Base-by-base conservation (phyloP, 2,329 filamentous ascomycete species). In the Pyrenophora graminea region DNA sequence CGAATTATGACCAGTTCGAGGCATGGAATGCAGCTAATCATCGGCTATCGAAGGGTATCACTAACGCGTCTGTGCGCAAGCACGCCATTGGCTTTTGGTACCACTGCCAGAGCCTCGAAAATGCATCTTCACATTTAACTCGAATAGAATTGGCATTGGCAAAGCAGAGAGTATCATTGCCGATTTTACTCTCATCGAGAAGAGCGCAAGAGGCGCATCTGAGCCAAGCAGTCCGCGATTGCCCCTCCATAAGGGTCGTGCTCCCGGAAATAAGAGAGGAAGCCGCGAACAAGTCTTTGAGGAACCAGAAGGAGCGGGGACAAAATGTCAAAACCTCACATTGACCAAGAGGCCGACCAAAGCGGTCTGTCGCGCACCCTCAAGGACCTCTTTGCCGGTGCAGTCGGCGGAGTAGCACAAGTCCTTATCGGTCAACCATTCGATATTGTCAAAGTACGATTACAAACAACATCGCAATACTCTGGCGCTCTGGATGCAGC, bases 371-470 rank as follows among this genome's bases (percentile, higher is more conserved):
- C 66, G 51, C 65, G 70, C 45, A 75, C 89, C 42, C 79, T 86
- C 66, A 99, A 97, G 80, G 94, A 99, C 76, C 80, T 99, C 52
- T 89, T 93, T 70, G 85, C 94, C 9, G 94, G 94, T 32, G 94
- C 94, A 53, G 89, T 88, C 6, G 94, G 94, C 58, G 94, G 94
- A 64, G 82, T 97, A 64, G 93, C 94, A 15, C 94, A 99, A 76
- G 94, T 99, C 37, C 78, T 99, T 56, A 82, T 97, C 61, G 93
- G 92, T 58, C 85, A 87, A 74, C 85, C 85, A 12, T 87, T 87
- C 64, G 85, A 66, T 32, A 64, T 62, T 59, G 88, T 99, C 79
- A 99, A 99, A 79, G 94, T 99, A 67, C 90, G 94, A 48, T 83
- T 99, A 41, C 94, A 99, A 76, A 99, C 94, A 13, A 89, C 88